Conservation (phyloP, 108 stramenopile genomes). For the Pseudonitzschia delicatissima region DNA sequence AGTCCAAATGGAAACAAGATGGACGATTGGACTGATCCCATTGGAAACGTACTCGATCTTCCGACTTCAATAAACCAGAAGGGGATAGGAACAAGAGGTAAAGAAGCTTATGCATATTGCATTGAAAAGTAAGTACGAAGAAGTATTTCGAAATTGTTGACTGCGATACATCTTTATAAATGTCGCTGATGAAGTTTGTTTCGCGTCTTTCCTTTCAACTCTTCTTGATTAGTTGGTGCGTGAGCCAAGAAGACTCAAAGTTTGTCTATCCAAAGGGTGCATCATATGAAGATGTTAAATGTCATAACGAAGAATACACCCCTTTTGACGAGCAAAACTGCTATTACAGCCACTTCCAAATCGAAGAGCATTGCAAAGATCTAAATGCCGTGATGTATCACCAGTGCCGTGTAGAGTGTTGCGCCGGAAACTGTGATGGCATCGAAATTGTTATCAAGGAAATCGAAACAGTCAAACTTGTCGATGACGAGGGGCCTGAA, state of each 20-base stretch:
- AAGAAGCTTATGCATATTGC: no score
- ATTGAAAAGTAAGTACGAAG: no score
- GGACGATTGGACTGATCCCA: conserved; percentile 4
- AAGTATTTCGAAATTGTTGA: no score
- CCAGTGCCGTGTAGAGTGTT: not conserved
- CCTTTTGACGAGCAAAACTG: not conserved
- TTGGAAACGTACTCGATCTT: no score
- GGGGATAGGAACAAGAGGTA: no score
- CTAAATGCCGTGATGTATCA: not conserved
- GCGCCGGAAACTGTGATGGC: not conserved
- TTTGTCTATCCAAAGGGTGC: not conserved
- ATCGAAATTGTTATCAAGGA: not conserved
- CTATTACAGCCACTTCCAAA: not conserved
- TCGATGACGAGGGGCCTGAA: no score
- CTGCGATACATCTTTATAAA: no score
- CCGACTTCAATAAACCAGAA: no score
- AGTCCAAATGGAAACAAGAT: not conserved
- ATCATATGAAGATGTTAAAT: not conserved
- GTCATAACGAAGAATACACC: not conserved
- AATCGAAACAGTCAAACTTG: no score
- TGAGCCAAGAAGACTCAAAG: not conserved
- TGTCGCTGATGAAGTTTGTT: no score
- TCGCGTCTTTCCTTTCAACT: no score
- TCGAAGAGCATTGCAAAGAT: not conserved
- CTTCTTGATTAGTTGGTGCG: not conserved